These are phyloP conservation scores for Durio zibethinus DNA, from an alignment of 345 rosid species.

Conservation along the genomic window DNA sequence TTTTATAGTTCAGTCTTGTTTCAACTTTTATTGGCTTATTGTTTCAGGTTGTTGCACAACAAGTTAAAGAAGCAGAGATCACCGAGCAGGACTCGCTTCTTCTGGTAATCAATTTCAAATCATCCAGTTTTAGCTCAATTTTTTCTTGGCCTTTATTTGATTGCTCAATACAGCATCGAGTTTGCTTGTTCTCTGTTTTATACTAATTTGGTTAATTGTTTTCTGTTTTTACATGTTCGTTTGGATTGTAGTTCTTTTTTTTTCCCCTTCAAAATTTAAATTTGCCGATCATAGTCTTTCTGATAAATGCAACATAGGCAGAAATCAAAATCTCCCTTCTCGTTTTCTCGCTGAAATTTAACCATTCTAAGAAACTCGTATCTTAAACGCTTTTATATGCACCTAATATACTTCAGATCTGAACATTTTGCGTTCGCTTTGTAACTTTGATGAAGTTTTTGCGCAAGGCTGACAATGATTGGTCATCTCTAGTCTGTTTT, in stretches of 20 bases:
- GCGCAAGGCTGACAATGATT: not conserved
- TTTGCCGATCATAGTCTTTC: not conserved
- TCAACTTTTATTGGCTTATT: not conserved
- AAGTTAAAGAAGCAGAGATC: slow-evolving; percentile 87
- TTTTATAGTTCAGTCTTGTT: not conserved
- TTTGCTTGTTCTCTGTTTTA: not conserved
- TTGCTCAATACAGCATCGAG: not conserved
- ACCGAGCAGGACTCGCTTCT: slow-evolving; percentile 98
- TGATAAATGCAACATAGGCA: not conserved
- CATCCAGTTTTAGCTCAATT: not conserved
- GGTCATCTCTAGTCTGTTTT: not conserved
- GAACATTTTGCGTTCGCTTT: not conserved
- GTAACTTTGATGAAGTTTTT: not conserved
- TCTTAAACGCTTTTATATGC: not conserved
- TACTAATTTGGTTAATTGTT: not conserved
- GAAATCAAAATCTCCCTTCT: slow-evolving; percentile 4
- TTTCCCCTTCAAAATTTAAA: not conserved
- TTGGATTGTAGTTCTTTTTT: not conserved
- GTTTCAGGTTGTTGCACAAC: slow-evolving; percentile 78
- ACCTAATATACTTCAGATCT: not conserved
- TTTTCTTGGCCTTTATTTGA: slow-evolving; percentile 2
- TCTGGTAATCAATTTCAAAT: slow-evolving; percentile 47
- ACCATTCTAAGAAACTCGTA: not conserved
- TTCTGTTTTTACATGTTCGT: not conserved
- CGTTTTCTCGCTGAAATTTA: not conserved